Evolutionary conservation across 2,329 filamentous ascomycete genomes (phyloP), one percentile per base, ranked within the genome.

Genomic region (Reticulascus tulasneorum): DNA sequence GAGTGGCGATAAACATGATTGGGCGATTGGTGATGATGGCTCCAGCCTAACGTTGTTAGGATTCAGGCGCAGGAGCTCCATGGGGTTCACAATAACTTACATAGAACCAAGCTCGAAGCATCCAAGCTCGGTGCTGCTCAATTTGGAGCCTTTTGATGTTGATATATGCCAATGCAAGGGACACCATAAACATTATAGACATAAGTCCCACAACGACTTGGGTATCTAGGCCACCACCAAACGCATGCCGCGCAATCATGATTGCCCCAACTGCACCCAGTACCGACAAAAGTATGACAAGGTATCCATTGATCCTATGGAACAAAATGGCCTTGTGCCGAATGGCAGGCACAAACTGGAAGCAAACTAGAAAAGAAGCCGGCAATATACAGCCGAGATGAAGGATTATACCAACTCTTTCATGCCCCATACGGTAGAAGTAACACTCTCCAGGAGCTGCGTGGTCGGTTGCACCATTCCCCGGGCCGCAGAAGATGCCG

Each of bases 61-160:
- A n/a, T n/a, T n/a, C n/a, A n/a, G n/a, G n/a, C n/a, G n/a, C 11
- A 2, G 3, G 16, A 13, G 2, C 1, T 9, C 15, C 4, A 9
- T 7, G 1, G 16, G 12, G n/a, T n/a, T n/a, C 9, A 23, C 5
- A 6, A n/a, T 10, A 11, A 23, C 61, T 34, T 42, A 70, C 63
- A 40, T 69, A 69, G 22, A 70, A 59, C 70, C 70, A 73, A 4
- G 69, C 63, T 16, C 78, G 54, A 16, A 82, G 47, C 77, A 82
- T 82, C 77, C 77, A 82, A 3, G 74, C 73, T 2, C 78, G 65
- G 42, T 82, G 78, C 47, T 81, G 70, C 20, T 80, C 75, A 28
- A 84, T 75, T 47, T 81, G 77, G 2, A 81, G 53, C 3, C 63
- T 58, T 52, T 75, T 79, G 53, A 82, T 69, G 42, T 79, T 79